Evolutionary conservation across 495 filamentous ascomycete genomes (phyloP).

Genomic region (Podospora appendiculata): DNA sequence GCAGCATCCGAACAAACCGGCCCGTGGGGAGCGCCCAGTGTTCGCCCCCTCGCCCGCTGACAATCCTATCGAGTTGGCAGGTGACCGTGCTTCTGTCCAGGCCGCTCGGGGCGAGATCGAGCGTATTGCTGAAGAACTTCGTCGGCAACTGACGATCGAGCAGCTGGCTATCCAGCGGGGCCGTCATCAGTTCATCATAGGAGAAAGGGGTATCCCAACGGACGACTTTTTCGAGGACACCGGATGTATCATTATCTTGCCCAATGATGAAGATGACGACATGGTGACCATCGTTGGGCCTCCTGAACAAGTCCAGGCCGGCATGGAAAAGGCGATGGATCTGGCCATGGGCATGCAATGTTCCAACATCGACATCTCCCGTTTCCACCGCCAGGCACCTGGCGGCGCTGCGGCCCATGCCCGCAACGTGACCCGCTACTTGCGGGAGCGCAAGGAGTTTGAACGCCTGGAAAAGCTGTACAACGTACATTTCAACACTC

Average conservation of each 20-base stretch:
- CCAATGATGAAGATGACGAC: constrained; percentile 66
- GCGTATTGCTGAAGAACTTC: constrained; percentile 61
- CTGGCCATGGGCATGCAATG: constrained; percentile 76
- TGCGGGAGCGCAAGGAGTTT: constrained; percentile 67
- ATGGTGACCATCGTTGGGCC: constrained; percentile 79
- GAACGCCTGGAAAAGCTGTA: constrained; percentile 68
- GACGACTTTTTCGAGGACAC: constrained; percentile 85
- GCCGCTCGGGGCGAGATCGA: constrained; percentile 74
- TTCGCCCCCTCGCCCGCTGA: constrained; percentile 57
- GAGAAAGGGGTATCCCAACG: constrained; percentile 64
- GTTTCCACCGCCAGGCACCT: constrained; percentile 65
- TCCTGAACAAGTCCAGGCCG: constrained; percentile 58
- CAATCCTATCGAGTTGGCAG: constrained; percentile 73
- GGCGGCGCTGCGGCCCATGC: constrained; percentile 68
- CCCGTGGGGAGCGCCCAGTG: constrained; percentile 52
- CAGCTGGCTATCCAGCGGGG: constrained; percentile 68
- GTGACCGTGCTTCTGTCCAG: constrained; percentile 77
- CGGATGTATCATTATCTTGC: constrained; percentile 80
- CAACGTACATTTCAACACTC: constrained; percentile 73
- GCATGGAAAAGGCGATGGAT: constrained; percentile 70
- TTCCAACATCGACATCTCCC: constrained; percentile 67
- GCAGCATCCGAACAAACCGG: constrained; percentile 59
- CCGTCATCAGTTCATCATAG: constrained; percentile 86
- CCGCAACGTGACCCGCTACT: constrained; percentile 74
- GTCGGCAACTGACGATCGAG: constrained; percentile 58